Conservation (phyloP, 163 green algal species). For the Prototheca cutis region DNA sequence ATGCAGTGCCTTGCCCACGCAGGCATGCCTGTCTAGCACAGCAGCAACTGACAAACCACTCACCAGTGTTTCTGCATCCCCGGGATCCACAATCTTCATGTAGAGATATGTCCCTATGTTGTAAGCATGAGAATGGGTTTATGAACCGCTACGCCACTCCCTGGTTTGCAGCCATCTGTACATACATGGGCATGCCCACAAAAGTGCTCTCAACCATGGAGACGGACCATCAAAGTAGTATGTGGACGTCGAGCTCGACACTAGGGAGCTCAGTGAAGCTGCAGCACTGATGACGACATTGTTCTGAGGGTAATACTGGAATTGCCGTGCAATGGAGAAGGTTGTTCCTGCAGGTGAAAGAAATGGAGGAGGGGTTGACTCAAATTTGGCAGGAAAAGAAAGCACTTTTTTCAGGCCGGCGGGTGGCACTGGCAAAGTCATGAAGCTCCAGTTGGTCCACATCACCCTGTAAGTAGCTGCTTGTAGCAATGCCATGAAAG, state of each 20-base stretch:
- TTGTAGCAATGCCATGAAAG: neutral
- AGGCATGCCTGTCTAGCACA: too few species aligned
- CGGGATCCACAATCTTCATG: conserved; percentile 30
- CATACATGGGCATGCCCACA: too few species aligned
- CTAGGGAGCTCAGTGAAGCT: neutral
- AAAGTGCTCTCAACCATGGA: too few species aligned
- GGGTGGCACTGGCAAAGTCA: too few species aligned
- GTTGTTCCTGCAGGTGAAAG: conserved; percentile 10
- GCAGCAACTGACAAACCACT: too few species aligned
- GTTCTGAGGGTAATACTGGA: conserved; percentile 8
- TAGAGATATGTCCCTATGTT: conserved; percentile 23
- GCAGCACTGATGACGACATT: neutral
- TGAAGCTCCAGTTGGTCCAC: neutral
- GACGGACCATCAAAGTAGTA: conserved; percentile 34
- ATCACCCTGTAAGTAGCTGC: neutral
- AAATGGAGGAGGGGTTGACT: neutral
- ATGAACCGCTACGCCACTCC: too few species aligned
- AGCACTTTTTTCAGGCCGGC: too few species aligned
- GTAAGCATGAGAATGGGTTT: neutral
- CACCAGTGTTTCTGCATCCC: conserved; percentile 14
- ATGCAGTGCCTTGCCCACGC: too few species aligned
- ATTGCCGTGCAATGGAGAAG: conserved; percentile 17
- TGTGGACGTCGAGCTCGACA: conserved; percentile 8
- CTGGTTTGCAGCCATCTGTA: too few species aligned
- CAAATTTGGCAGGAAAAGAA: neutral